Conservation (phyloP, 2,329 filamentous ascomycete genomes). For the Spiromastix sp. region DNA sequence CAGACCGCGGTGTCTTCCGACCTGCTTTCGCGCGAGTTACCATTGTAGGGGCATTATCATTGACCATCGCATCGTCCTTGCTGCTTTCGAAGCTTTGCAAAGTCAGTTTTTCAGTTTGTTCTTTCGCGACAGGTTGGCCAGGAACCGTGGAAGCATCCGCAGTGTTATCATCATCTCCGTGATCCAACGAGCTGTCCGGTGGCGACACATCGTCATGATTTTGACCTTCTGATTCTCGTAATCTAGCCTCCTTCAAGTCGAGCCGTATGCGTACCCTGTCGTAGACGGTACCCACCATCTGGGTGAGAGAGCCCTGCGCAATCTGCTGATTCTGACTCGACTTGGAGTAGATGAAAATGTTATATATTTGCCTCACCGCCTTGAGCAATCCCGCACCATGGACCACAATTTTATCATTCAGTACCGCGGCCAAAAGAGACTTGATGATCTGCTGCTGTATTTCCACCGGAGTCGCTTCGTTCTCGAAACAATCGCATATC, state of each 20-base stretch:
- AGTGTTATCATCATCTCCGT: slow-evolving; percentile 31
- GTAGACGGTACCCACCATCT: slow-evolving; percentile 98
- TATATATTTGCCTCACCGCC: slow-evolving; percentile 95
- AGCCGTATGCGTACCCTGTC: slow-evolving; percentile 82
- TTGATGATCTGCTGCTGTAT: slow-evolving; percentile 98
- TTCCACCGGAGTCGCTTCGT: slow-evolving; percentile 82
- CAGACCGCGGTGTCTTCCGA: slow-evolving; percentile 35
- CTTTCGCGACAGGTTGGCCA: slow-evolving; percentile 42
- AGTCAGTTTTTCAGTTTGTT: slow-evolving; percentile 49
- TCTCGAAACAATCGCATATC: slow-evolving; percentile 98
- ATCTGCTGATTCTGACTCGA: slow-evolving; percentile 93
- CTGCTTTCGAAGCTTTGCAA: slow-evolving; percentile 59
- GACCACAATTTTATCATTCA: slow-evolving; percentile 98
- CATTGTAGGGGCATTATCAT: slow-evolving; percentile 57
- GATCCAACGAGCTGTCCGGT: slow-evolving; percentile 26
- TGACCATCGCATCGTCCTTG: slow-evolving; percentile 56
- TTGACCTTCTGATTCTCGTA: slow-evolving; percentile 33
- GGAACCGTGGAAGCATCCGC: slow-evolving; percentile 30
- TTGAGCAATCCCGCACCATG: slow-evolving; percentile 93
- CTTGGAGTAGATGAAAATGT: slow-evolving; percentile 93
- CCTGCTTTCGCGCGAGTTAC: slow-evolving; percentile 48
- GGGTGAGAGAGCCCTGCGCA: slow-evolving; percentile 89
- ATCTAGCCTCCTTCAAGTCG: slow-evolving; percentile 72
- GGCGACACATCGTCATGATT: slow-evolving; percentile 22
- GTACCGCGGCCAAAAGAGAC: slow-evolving; percentile 82